phyloP scores from a whole-genome alignment of 2,329 filamentous ascomycete genomes.

The Stagonosporopsis cucurbitacearum region DNA sequence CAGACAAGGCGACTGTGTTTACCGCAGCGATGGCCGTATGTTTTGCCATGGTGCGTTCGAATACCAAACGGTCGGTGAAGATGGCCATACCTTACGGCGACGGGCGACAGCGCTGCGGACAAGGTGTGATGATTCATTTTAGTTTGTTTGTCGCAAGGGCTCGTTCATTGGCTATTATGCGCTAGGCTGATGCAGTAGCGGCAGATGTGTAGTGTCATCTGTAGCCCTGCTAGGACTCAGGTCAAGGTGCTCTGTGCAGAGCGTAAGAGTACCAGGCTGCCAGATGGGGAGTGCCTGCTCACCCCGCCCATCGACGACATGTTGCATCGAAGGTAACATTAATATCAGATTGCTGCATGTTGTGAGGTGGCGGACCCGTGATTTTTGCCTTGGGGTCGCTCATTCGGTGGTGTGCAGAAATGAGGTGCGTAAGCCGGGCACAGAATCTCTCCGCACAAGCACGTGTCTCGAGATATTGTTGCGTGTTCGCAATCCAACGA shows the following conservation, averaged over 20 bases:
- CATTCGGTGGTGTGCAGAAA: constrained; percentile 34
- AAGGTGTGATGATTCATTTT: not conserved
- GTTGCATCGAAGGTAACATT: constrained; percentile 4
- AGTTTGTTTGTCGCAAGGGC: constrained; percentile 8
- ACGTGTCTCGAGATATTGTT: constrained; percentile 25
- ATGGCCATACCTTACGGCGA: not conserved
- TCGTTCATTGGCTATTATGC: not conserved
- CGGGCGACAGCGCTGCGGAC: not conserved
- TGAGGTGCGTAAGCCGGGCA: constrained; percentile 43
- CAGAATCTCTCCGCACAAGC: constrained; percentile 38
- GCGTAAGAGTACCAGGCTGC: not conserved
- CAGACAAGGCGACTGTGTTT: constrained; percentile 24
- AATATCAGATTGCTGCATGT: constrained; percentile 10
- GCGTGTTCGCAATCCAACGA: constrained; percentile 30
- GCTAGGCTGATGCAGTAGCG: constrained; percentile 7
- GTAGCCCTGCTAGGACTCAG: constrained; percentile 15
- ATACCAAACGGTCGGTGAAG: not conserved
- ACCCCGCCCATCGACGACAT: not conserved
- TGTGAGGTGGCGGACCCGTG: constrained; percentile 14
- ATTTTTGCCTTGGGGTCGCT: constrained; percentile 14
- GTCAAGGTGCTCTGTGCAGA: not conserved
- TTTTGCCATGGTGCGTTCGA: not conserved
- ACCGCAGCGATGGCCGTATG: constrained; percentile 9
- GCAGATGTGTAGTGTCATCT: constrained; percentile 29
- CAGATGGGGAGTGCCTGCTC: not conserved